Evolutionary conservation across 2,329 filamentous ascomycete species (phyloP).

Genomic region (Fusarium oligoseptatum): DNA sequence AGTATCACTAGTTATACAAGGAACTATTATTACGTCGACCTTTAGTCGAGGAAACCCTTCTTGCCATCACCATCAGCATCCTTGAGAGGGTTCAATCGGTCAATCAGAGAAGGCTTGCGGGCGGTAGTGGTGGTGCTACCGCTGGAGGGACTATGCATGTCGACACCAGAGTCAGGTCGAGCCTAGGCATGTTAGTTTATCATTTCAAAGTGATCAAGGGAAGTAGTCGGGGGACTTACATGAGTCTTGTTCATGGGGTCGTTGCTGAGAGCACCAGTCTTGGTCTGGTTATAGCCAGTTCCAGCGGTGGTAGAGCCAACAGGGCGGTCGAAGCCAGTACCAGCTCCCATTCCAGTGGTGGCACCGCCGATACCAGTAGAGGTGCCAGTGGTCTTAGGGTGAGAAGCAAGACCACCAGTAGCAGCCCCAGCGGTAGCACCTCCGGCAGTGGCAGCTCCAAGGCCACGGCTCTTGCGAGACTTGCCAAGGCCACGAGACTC

Average conservation of each 20-base stretch:
- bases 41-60: conserved; percentile 38
- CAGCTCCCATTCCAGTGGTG: conserved; percentile 6
- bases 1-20: conserved; percentile 27
- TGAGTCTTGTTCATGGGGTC: conserved; percentile 28
- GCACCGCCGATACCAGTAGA: neutral
- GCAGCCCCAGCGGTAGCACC: conserved; percentile 6
- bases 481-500: conserved; percentile 34
- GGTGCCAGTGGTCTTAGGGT: conserved; percentile 21
- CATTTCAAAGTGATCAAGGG: neutral
- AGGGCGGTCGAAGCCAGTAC: neutral
- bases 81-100: conserved; percentile 40
- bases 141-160: neutral
- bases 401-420: conserved; percentile 26
- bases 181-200: conserved; percentile 13
- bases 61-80: conserved; percentile 43
- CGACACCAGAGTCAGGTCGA: conserved; percentile 31
- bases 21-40: neutral
- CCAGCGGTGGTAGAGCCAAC: neutral
- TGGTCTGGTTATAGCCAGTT: conserved; percentile 8
- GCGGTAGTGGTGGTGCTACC: neutral
- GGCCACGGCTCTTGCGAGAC: conserved; percentile 25
- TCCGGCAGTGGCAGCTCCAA: conserved; percentile 19
- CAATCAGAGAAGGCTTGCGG: conserved; percentile 35
- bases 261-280: conserved; percentile 32
- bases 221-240: neutral